A percentile compares a stretch with the other conserved stretches of the same genome.
Conservation (phyloP, 257 asterid genomes). For the Haberlea rhodopensis region DNA sequence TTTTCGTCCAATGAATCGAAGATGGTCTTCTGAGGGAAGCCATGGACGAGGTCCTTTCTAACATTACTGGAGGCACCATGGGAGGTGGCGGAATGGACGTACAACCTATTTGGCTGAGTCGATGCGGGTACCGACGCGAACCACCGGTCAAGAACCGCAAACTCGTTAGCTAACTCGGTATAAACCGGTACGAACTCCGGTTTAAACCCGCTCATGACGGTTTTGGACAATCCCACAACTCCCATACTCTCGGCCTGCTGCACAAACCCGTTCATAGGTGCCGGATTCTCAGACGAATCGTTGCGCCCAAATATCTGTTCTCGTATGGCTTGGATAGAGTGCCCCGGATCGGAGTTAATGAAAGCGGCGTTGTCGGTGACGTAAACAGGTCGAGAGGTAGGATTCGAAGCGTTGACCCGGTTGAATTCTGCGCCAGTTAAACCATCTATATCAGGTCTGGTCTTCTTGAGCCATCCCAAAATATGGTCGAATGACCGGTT, state of each 20-base stretch:
- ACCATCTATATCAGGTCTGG: conserved; percentile 86
- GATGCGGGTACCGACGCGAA: conserved; percentile 97
- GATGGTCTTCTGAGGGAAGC: conserved; percentile 95
- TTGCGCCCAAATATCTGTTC: conserved; percentile 86
- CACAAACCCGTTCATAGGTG: conserved; percentile 94
- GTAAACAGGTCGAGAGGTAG: conserved; percentile 39
- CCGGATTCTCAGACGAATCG: conserved; percentile 60
- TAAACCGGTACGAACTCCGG: conserved; percentile 75
- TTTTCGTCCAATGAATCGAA: conserved; percentile 88
- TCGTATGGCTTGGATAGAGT: conserved; percentile 87
- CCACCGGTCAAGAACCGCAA: conserved; percentile 88
- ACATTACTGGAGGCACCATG: conserved; percentile 98
- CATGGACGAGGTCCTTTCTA: conserved; percentile 71
- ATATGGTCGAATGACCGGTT: conserved; percentile 94
- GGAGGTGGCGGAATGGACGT: conserved; percentile 96
- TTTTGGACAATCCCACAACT: conserved; percentile 50
- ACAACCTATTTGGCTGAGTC: conserved; percentile 92
- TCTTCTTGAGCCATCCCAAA: conserved; percentile 73
- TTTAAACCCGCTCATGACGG: conserved; percentile 88
- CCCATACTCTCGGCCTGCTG: conserved; percentile 89
- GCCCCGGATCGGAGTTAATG: conserved; percentile 88
- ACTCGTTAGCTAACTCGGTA: conserved; percentile 65
- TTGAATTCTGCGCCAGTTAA: conserved; percentile 74
- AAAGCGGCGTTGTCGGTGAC: conserved; percentile 69
- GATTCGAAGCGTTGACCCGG: conserved; percentile 70